phyloP scores from a whole-genome alignment of 768 basidiomycete species.

The Mycena rebaudengoi region DNA sequence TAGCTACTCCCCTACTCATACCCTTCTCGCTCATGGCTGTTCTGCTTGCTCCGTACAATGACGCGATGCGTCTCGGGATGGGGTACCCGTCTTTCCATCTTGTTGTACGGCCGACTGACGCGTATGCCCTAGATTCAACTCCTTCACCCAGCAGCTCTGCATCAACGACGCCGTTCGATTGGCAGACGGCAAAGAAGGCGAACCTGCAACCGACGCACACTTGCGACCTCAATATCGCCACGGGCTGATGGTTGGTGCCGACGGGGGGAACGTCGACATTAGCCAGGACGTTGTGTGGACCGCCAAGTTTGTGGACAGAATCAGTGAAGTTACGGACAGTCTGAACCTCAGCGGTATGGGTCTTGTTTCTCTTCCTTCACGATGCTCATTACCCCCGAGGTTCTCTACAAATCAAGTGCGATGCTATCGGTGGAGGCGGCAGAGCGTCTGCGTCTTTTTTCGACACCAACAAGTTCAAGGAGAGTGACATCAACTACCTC shows the following conservation, averaged over 20 bases:
- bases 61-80: constrained; percentile 12
- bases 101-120: not conserved
- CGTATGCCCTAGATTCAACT: not conserved
- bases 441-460: not conserved
- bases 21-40: not conserved
- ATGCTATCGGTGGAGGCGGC: not conserved
- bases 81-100: not conserved
- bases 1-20: too few species aligned
- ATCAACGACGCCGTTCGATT: constrained; percentile 7
- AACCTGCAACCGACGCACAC: not conserved
- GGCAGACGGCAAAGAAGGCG: not conserved
- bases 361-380: too few species aligned
- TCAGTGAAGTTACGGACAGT: not conserved
- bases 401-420: not conserved
- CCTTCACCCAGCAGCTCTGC: constrained; percentile 7
- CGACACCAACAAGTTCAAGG: constrained; percentile 8
- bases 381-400: not conserved
- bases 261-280: not conserved
- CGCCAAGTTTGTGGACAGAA: constrained; percentile 8
- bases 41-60: constrained; percentile 7
- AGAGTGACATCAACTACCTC: constrained; percentile 14
- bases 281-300: constrained; percentile 7
- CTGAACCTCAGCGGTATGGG: constrained; percentile 1
- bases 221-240: not conserved
- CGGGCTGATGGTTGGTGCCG: not conserved